These are phyloP conservation scores for Alternaria viburni DNA, from an alignment of 2,329 filamentous ascomycete species.

Conservation along the genomic window DNA sequence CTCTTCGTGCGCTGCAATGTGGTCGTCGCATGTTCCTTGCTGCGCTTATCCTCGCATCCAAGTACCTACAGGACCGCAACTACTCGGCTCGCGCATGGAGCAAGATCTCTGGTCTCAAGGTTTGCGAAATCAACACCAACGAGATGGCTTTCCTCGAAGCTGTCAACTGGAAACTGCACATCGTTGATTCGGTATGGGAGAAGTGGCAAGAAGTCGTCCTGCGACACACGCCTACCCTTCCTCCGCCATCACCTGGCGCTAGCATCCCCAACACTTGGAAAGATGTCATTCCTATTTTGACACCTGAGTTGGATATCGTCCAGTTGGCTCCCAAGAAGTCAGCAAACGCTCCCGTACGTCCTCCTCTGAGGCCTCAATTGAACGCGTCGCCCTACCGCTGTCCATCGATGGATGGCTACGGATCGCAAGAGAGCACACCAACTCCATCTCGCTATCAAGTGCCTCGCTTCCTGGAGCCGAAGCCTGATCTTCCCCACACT, in stretches of 20 bases:
- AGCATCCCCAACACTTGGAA: conserved; percentile 52
- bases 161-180: conserved; percentile 94
- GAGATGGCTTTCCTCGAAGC: conserved; percentile 90
- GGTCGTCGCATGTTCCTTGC: conserved; percentile 97
- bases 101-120: conserved; percentile 96
- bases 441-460: conserved; percentile 50
- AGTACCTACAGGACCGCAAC: conserved; percentile 97
- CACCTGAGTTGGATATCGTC: conserved; percentile 62
- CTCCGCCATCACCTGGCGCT: conserved; percentile 48
- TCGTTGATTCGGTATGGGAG: conserved; percentile 86
- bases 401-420: conserved; percentile 30
- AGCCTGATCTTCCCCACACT: conserved; percentile 57
- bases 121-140: conserved; percentile 93
- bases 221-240: conserved; percentile 73
- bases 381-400: conserved; percentile 31
- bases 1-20: conserved; percentile 84
- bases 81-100: conserved; percentile 98
- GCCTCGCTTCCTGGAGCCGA: conserved; percentile 60
- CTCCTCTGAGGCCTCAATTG: conserved; percentile 31
- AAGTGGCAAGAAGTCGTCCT: conserved; percentile 93
- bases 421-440: conserved; percentile 53
- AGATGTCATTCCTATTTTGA: conserved; percentile 61
- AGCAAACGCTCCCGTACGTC: conserved; percentile 34
- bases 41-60: conserved; percentile 92
- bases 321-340: conserved; percentile 47